Conservation (phyloP, 176 grass and related monocot genomes). For the Tuctoria greenei region DNA sequence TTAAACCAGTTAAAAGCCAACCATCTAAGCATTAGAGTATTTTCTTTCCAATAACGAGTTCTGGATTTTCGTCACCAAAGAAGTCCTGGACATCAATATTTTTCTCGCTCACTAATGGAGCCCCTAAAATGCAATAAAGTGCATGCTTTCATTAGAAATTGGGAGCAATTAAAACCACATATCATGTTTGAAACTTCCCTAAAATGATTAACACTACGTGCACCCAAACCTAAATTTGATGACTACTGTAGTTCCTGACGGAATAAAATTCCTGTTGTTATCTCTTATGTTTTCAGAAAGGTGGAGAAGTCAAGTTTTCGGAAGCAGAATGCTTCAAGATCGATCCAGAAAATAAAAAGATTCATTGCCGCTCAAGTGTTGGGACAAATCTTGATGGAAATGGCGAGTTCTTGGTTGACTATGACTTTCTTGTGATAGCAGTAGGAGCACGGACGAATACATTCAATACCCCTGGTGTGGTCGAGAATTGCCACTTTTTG, state of each 20-base stretch:
- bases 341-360: slow-evolving; percentile 68
- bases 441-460: slow-evolving; percentile 83
- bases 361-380: slow-evolving; percentile 66
- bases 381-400: slow-evolving; percentile 85
- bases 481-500: slow-evolving; percentile 87
- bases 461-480: slow-evolving; percentile 91
- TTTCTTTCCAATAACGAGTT: too few relatives aligned
- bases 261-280: neutral
- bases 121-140: neutral
- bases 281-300: slow-evolving; percentile 56
- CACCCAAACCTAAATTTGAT: neutral
- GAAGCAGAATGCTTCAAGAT: slow-evolving; percentile 96
- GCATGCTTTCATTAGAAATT: neutral
- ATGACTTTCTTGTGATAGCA: slow-evolving; percentile 80
- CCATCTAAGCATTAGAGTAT: too few relatives aligned
- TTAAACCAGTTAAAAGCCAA: too few relatives aligned
- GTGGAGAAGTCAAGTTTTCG: slow-evolving; percentile 82
- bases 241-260: neutral
- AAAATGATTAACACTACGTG: neutral
- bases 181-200: neutral
- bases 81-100: neutral
- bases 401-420: slow-evolving; percentile 81
- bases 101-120: neutral
- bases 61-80: too few relatives aligned
- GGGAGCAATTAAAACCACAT: neutral